A percentile compares a stretch with the other conserved stretches of the same genome.
These are phyloP conservation scores for Lithohypha guttulata DNA, from an alignment of 2,329 filamentous ascomycete species.

Conservation along the genomic window DNA sequence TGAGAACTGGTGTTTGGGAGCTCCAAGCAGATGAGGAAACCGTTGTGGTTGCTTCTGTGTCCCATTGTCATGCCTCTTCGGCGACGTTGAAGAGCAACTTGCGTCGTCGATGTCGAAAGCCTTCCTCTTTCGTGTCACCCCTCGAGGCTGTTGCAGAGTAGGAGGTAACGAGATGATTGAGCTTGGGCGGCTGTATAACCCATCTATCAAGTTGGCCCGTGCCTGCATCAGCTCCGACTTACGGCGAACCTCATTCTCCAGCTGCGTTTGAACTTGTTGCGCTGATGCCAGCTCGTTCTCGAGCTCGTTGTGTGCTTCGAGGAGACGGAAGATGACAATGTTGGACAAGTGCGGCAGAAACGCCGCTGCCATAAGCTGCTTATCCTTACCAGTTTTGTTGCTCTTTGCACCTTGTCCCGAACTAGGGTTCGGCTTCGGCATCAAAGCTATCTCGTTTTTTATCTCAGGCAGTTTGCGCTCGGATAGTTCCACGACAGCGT, in stretches of 20 bases:
- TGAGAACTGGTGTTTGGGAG: too few relatives aligned
- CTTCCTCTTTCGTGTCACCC: too few relatives aligned
- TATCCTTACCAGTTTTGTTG: constrained; percentile 18
- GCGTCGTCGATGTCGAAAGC: too few relatives aligned
- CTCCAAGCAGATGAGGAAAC: too few relatives aligned
- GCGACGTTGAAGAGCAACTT: too few relatives aligned
- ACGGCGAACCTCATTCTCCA: too few relatives aligned
- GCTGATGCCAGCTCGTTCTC: background rate
- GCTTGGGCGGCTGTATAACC: too few relatives aligned
- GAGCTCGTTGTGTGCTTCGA: constrained; percentile 11
- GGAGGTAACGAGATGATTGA: too few relatives aligned
- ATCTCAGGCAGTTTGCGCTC: background rate
- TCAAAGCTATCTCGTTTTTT: background rate
- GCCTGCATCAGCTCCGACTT: background rate
- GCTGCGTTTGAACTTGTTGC: too few relatives aligned
- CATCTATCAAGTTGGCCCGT: background rate
- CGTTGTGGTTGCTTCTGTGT: too few relatives aligned
- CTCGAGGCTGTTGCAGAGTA: too few relatives aligned
- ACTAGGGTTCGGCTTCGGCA: constrained; percentile 6
- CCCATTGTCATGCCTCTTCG: too few relatives aligned
- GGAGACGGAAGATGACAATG: constrained; percentile 13
- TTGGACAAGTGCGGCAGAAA: constrained; percentile 12
- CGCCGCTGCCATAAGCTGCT: constrained; percentile 16
- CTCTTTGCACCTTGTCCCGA: constrained; percentile 8
- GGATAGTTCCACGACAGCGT: background rate